These are phyloP conservation scores for Monilinia aucupariae DNA, from an alignment of 2,329 filamentous ascomycete genomes.

Conservation along the genomic window DNA sequence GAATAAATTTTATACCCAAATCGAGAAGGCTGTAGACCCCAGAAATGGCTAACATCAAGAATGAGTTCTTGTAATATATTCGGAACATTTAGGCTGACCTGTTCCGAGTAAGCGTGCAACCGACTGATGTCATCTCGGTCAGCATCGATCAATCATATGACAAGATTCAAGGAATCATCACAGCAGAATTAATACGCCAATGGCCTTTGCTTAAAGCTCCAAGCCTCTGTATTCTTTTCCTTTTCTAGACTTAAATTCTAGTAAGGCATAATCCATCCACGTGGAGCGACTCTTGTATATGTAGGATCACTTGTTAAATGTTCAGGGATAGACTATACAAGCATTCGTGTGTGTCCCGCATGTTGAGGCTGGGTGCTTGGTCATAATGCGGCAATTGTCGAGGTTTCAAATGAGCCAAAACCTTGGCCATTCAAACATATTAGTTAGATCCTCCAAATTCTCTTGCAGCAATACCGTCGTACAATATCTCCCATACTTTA, in stretches of 20 bases:
- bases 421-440: neutral
- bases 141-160: neutral
- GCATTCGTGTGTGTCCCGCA: no score
- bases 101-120: neutral
- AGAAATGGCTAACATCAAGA: neutral
- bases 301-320: neutral
- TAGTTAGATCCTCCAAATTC: neutral
- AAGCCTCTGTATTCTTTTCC: neutral
- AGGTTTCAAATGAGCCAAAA: neutral
- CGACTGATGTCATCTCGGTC: neutral
- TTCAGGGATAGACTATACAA: no score
- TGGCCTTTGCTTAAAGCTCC: no score
- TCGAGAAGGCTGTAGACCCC: neutral
- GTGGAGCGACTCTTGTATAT: neutral
- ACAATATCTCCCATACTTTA: neutral
- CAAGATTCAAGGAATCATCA: neutral
- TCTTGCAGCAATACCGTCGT: neutral
- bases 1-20: neutral
- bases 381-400: no score
- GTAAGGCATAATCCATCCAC: neutral
- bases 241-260: neutral
- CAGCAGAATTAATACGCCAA: neutral
- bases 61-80: neutral
- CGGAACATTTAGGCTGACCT: neutral
- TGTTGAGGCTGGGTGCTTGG: no score